A percentile compares a stretch with the other conserved stretches of the same genome.
These are phyloP conservation scores for Alnus rubra DNA, from an alignment of 306 rosid species.

Conservation along the genomic window DNA sequence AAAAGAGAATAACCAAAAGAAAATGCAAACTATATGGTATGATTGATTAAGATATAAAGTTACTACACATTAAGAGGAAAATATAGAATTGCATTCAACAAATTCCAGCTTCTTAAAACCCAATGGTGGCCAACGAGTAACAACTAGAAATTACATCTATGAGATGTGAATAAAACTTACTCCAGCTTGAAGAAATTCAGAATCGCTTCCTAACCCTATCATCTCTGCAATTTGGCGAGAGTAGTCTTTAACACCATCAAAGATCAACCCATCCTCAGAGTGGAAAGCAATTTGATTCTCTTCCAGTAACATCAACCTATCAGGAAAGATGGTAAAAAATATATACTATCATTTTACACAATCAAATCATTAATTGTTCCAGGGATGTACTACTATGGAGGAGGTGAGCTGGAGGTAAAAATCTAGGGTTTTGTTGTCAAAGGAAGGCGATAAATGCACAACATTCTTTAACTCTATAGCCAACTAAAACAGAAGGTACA, in stretches of 20 bases:
- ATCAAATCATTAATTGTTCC: constrained; percentile 6
- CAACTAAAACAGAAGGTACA: no score
- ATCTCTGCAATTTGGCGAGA: constrained; percentile 92
- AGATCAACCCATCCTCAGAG: constrained; percentile 84
- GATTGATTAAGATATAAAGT: background rate
- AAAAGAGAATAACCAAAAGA: constrained; percentile 21
- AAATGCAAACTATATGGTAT: constrained; percentile 5
- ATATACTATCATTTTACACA: constrained; percentile 15
- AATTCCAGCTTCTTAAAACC: constrained; percentile 20
- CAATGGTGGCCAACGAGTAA: constrained; percentile 22
- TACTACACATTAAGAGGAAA: background rate
- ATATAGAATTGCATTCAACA: constrained; percentile 3
- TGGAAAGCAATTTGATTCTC: constrained; percentile 98
- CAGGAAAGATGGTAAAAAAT: constrained; percentile 12
- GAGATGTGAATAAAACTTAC: constrained; percentile 46
- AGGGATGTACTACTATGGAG: no score
- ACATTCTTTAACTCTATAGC: no score
- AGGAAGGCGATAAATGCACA: no score
- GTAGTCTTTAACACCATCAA: constrained; percentile 91
- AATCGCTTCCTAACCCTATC: constrained; percentile 85
- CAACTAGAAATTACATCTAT: background rate
- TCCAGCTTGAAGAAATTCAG: constrained; percentile 84
- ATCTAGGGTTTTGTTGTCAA: no score
- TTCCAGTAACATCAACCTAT: constrained; percentile 93
- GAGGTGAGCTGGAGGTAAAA: no score